Evolutionary conservation across 257 asterid species (phyloP).

Genomic region (Lycium ferocissimum): DNA sequence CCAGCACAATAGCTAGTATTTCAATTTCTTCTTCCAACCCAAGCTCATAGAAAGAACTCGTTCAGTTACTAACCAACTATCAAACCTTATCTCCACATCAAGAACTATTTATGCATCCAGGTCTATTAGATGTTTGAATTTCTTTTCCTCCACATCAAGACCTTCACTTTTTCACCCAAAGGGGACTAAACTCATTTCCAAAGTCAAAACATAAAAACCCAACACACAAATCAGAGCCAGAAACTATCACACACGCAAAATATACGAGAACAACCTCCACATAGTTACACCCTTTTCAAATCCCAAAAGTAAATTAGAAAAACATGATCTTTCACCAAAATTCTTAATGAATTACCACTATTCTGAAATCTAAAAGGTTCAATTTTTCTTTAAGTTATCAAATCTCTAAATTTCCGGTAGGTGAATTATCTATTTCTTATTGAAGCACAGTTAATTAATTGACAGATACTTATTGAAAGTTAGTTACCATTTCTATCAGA

Average conservation of each 20-base stretch:
- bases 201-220: neutral
- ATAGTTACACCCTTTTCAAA: neutral
- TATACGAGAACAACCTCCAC: neutral
- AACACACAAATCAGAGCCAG: neutral
- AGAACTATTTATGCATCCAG: neutral
- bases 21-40: neutral
- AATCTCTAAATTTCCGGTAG: neutral
- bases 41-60: neutral
- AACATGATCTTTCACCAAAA: neutral
- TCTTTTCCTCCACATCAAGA: neutral
- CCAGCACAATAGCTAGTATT: neutral
- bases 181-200: neutral
- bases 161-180: neutral
- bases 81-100: neutral
- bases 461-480: neutral
- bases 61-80: neutral
- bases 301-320: neutral
- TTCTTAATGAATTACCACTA: neutral
- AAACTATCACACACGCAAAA: neutral
- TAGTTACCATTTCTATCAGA: neutral
- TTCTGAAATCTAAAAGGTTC: neutral
- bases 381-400: neutral
- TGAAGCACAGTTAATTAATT: neutral
- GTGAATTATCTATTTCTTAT: neutral
- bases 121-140: neutral